Conservation (phyloP, 1,284 basidiomycete genomes). For the Rugosomyces carneus region DNA sequence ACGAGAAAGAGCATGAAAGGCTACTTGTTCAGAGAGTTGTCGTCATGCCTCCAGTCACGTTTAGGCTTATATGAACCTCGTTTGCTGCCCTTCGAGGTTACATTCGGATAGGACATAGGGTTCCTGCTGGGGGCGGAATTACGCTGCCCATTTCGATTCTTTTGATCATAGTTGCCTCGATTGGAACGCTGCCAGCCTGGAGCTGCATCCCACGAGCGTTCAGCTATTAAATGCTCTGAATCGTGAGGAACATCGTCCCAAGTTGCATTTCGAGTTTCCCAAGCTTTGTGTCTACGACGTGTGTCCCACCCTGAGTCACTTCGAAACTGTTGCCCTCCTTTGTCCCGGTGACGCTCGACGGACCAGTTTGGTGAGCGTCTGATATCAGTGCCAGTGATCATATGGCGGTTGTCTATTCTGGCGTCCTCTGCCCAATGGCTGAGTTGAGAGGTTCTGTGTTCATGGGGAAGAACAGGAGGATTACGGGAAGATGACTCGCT, state of each 20-base stretch:
- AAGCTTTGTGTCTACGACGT: slow-evolving; percentile 30
- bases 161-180: slow-evolving; percentile 30
- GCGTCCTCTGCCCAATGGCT: slow-evolving; percentile 41
- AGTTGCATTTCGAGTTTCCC: slow-evolving; percentile 22
- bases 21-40: slow-evolving; percentile 66
- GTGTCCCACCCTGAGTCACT: slow-evolving; percentile 41
- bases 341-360: slow-evolving; percentile 30
- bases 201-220: slow-evolving; percentile 60
- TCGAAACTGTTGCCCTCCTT: slow-evolving; percentile 28
- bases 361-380: slow-evolving; percentile 29
- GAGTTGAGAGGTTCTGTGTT: slow-evolving; percentile 31
- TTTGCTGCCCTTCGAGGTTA: slow-evolving; percentile 24
- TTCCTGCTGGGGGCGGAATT: slow-evolving; percentile 26
- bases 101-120: slow-evolving; percentile 19
- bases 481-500: slow-evolving; percentile 38
- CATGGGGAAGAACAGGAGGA: slow-evolving; percentile 27
- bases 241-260: slow-evolving; percentile 27
- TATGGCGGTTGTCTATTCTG: slow-evolving; percentile 25
- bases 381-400: slow-evolving; percentile 18
- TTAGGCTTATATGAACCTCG: slow-evolving; percentile 35
- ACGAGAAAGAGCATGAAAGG: slow-evolving; percentile 12
- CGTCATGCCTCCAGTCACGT: slow-evolving; percentile 59
- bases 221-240: slow-evolving; percentile 22
- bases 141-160: slow-evolving; percentile 34
- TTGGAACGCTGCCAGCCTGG: slow-evolving; percentile 48